Conservation (phyloP, 495 filamentous ascomycete genomes). For the Chaetomium tenue region DNA sequence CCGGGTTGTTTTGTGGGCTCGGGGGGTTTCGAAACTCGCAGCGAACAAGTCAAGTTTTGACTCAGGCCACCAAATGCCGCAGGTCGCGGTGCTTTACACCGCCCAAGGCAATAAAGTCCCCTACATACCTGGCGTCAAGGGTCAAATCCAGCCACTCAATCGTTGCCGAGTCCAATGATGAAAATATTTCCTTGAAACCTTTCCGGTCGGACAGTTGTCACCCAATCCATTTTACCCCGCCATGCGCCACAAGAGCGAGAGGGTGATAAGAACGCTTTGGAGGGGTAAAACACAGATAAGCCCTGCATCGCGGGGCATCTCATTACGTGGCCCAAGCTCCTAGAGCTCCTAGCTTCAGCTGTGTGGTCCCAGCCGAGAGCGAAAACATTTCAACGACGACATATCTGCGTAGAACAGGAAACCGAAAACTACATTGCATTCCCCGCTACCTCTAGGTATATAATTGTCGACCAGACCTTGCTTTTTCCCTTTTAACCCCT, state of each 20-base stretch:
- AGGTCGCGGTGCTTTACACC: too few relatives aligned
- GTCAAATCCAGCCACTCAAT: too few relatives aligned
- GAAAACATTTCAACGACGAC: background rate
- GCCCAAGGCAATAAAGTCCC: too few relatives aligned
- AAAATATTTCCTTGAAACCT: too few relatives aligned
- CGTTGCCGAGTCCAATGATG: too few relatives aligned
- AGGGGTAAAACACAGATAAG: conserved; percentile 14
- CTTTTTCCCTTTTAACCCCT: too few relatives aligned
- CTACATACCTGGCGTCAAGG: too few relatives aligned
- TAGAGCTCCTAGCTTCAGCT: background rate
- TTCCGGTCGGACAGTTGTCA: background rate
- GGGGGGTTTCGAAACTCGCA: background rate
- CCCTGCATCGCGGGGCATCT: conserved; percentile 10
- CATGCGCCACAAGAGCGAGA: background rate
- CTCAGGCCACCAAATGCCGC: background rate
- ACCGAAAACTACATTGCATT: background rate
- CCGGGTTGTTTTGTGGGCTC: background rate
- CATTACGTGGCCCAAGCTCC: conserved; percentile 12
- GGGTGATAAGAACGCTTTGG: background rate
- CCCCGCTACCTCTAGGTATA: too few relatives aligned
- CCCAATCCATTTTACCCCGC: background rate
- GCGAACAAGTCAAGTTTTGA: background rate
- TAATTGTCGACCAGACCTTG: too few relatives aligned
- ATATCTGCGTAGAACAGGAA: background rate
- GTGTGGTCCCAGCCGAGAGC: background rate